Base-by-base conservation (phyloP, 441 rosid genomes). In the Pelargonium cotyledonis region DNA sequence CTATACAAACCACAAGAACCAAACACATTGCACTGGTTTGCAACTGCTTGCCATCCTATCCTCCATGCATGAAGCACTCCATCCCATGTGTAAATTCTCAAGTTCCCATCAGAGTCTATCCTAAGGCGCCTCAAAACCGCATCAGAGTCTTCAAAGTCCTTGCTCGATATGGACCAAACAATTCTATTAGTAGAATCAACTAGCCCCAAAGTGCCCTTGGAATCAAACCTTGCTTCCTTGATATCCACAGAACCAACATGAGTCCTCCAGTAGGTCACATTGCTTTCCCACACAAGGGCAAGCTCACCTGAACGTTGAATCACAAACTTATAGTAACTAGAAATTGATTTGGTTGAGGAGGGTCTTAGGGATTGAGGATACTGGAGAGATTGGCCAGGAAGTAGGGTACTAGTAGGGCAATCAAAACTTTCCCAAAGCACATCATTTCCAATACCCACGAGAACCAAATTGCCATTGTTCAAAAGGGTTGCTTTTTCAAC, bases 1-100 rank as follows among this genome's bases (percentile, higher is more conserved):
- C 82, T 75, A 68, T 82, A 79, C 73, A 79, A 71, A 73, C 81
- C 82, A 73, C 85, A 82, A 58, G 78, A 69, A 58, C 81, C 85
- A 66, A 82, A 82, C 58, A 77, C 81, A 29, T 73, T 26, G 21
- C 85, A 82, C 71, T 79, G 85, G 65, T 77, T 79, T 69, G 78
- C 81, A 73, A 77, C 81, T 5, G 81, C 85, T 74, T 79, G 81
- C 85, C 82, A 81, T 14, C 74, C 77, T 58, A 79, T 70, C 41
- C 73, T 79, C 85, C 82, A 77, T 16, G 60, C 71, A 63, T 47
- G 66, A 7, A 40, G 66, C 29, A 19, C 66, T 19, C 35, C 63
- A 60, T 77, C 66, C 85, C 85, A 81, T 0, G 79, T 74, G 74
- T 76, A 79, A 8, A 81, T 76, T 65, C 84, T 81, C 71, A 81